Base-by-base conservation (phyloP, 2,329 filamentous ascomycete genomes). In the Atkinsonella hypoxylon region DNA sequence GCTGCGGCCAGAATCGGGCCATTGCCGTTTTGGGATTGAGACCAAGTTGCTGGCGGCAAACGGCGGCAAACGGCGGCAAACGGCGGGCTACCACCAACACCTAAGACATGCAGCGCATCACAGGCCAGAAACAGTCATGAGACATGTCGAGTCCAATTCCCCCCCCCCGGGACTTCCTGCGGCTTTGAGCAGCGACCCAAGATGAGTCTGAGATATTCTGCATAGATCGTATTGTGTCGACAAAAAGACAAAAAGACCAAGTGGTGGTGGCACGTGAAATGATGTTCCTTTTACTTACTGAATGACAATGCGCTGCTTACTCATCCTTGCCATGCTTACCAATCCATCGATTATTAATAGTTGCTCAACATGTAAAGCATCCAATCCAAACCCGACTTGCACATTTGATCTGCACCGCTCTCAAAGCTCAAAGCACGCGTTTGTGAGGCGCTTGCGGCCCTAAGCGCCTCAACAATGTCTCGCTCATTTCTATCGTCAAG, bases 231-330 rank as follows among this genome's bases (percentile, higher is more conserved):
- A 26, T 26, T 26, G 4, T 26, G 26, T 26, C 26, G 26, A 26
- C 7, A 26, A 7, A 7, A 26, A 1, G 26, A 26, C 7, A 26
- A 7, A 7, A 26, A 1, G 8, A 8, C 4, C 7, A 26, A 26
- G 26, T 26, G 7, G 45, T 22, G 44, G 18, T 26, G 36, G 53
- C 58, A 59, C 58, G 58, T 59, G 58, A 57, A 57, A 59, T 59
- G 58, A 47, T 56, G 58, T 59, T 26, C n/a, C n/a, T 26, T 3
- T 26, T 26, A 6, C 22, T 26, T 3, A 26, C 6, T 26, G 6
- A 26, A 26, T 26, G 26, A n/a, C n/a, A 26, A 26, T 26, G 26
- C 38, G 10, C 40, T 53, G 53, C 53, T 48, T 56, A 54, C 53
- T 52, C 52, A 52, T 42, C 45, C 50, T 26, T 8, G 26, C 7